These are phyloP conservation scores for Radiomyces spectabilis DNA, from an alignment of 192 early-diverging fungal genomes.

Conservation along the genomic window DNA sequence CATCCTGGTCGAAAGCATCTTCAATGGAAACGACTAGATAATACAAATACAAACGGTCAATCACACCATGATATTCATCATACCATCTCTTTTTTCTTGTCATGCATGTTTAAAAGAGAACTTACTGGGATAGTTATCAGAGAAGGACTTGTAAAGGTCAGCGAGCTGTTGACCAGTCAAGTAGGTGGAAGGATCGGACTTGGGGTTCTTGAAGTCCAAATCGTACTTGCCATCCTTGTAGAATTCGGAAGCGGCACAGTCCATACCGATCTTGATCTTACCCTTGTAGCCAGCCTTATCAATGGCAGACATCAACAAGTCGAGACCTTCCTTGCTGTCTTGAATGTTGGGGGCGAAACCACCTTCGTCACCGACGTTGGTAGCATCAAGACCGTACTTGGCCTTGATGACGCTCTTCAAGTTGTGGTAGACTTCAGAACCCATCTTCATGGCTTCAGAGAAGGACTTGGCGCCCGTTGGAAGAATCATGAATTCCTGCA, in stretches of 20 bases:
- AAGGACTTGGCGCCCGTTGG: slow-evolving; percentile 91
- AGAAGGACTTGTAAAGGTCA: slow-evolving; percentile 75
- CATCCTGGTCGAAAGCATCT: slow-evolving; percentile 99
- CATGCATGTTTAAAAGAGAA: too few species aligned
- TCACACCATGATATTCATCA: too few species aligned
- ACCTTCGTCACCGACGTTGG: slow-evolving; percentile 99
- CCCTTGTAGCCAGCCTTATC: slow-evolving; percentile 91
- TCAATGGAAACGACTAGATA: slow-evolving; percentile 83
- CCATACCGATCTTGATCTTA: slow-evolving; percentile 97
- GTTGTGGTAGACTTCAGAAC: slow-evolving; percentile 94
- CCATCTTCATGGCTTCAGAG: slow-evolving; percentile 95
- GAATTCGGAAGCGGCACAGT: slow-evolving; percentile 97
- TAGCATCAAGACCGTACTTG: slow-evolving; percentile 98
- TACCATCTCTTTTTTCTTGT: too few species aligned
- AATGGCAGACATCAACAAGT: slow-evolving; percentile 85
- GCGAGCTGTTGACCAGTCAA: slow-evolving; percentile 73
- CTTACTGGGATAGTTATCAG: slow-evolving; percentile 70
- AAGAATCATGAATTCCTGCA: slow-evolving; percentile 99
- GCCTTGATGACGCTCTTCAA: slow-evolving; percentile 96
- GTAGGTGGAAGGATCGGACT: slow-evolving; percentile 68
- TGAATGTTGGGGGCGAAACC: slow-evolving; percentile 99
- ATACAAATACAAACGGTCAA: too few species aligned
- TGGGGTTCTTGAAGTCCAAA: slow-evolving; percentile 93
- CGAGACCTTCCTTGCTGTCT: slow-evolving; percentile 92
- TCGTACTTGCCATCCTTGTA: slow-evolving; percentile 97